Conservation (phyloP, 139 green algal species). For the Pleodorina starrii region DNA sequence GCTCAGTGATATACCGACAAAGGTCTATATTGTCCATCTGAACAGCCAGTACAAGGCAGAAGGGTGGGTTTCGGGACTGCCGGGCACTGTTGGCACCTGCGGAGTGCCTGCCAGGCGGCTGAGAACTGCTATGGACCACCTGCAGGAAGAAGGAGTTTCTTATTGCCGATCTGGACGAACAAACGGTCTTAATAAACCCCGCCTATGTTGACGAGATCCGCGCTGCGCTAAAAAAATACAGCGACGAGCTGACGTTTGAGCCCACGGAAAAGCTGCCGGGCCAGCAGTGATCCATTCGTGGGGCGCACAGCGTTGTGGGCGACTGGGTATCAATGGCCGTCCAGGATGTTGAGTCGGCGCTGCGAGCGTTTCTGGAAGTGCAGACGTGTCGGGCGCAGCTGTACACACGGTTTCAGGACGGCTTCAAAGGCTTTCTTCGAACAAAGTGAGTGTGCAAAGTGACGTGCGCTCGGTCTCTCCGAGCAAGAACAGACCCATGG, state of each 20-base stretch:
- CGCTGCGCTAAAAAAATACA: conserved; percentile 50
- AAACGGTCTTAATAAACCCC: conserved; percentile 58
- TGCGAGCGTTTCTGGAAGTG: conserved; percentile 1
- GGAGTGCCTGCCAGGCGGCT: too few species aligned
- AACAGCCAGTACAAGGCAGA: conserved; percentile 55
- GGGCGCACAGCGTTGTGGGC: background rate
- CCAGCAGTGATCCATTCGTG: background rate
- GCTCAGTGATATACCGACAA: conserved; percentile 66
- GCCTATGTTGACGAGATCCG: conserved; percentile 31
- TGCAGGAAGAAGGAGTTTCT: conserved; percentile 59
- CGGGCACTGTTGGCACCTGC: too few species aligned
- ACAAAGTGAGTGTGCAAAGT: conserved; percentile 6
- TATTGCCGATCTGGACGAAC: conserved; percentile 67
- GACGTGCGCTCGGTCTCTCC: too few species aligned
- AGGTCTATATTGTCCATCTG: conserved; percentile 66
- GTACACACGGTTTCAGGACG: conserved; percentile 41
- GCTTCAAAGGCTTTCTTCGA: conserved; percentile 16
- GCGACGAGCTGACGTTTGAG: conserved; percentile 17
- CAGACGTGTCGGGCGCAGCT: conserved; percentile 41
- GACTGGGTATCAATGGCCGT: conserved; percentile 42
- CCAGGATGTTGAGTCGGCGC: background rate
- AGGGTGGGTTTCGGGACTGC: background rate
- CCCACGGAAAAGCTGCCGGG: conserved; percentile 1
- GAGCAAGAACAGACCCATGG: too few species aligned
- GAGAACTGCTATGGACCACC: too few species aligned